Percentiles rank a stretch among this genome's conserved stretches.
Conservation (phyloP, 129 eudicot species). For the Glebionis coronaria region DNA sequence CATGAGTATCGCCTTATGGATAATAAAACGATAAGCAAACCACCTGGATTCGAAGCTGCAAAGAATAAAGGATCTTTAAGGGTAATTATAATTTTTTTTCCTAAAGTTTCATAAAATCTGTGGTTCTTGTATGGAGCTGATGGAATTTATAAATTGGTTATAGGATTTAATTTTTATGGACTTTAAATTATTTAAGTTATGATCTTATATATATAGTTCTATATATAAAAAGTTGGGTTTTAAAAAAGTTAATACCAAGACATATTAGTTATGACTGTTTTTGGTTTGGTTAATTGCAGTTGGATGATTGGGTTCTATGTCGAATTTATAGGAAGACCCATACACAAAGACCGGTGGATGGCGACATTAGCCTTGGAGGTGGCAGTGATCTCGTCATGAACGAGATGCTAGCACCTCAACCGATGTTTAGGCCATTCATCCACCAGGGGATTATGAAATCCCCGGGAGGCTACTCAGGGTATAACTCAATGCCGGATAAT, state of each 20-base stretch:
- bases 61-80: conserved; percentile 69
- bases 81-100: conserved; percentile 30
- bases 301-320: conserved; percentile 96
- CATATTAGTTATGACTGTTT: neutral
- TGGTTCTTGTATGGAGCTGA: too few relatives aligned
- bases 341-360: conserved; percentile 60
- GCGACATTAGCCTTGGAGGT: conserved; percentile 28
- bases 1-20: conserved; percentile 77
- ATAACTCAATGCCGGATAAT: conserved; percentile 36
- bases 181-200: neutral
- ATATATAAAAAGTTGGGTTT: too few relatives aligned
- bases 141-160: neutral
- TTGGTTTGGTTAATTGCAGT: conserved; percentile 32
- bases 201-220: too few relatives aligned
- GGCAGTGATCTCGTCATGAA: conserved; percentile 37
- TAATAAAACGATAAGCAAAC: conserved; percentile 44
- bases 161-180: neutral
- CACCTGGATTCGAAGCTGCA: conserved; percentile 56
- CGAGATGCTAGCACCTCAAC: conserved; percentile 36
- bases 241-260: too few relatives aligned
- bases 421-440: conserved; percentile 29
- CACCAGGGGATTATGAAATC: conserved; percentile 30
- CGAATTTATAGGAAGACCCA: conserved; percentile 85
- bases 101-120: too few relatives aligned
- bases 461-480: conserved; percentile 27